Base-by-base conservation (phyloP, 305 asterid species). In the Salvia sclarea region DNA sequence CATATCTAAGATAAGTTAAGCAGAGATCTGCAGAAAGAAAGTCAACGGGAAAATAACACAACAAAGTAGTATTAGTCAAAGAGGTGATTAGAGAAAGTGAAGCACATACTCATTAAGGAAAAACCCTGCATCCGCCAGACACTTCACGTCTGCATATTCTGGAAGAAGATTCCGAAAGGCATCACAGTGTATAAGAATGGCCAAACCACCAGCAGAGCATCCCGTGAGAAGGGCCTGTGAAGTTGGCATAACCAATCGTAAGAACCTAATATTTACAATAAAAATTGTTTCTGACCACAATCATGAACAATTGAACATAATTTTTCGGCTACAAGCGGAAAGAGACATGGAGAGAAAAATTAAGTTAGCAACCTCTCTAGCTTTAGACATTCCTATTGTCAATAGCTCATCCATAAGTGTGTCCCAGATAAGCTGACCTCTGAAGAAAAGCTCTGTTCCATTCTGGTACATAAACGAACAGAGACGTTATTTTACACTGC, bases 121-220 rank as follows among this genome's bases (percentile, higher is more conserved):
- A 77, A 92, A 86, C 63, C 95, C 91, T 76, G 91, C 98, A 88
- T 92, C 98, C 16, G 90, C 90, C 71, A 92, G 92, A 73, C 98
- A 92, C 79, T 92, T 90, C 81, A 85, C 96, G 66, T 72, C 78
- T 64, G 88, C 83, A 73, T 76, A 81, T 78, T 74, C 86, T 4
- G 95, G 87, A 75, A 92, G 84, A 80, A 82, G 83, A 37, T 72
- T 79, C 35, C 82, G 88, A 64, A 86, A 92, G 59, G 54, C 70
- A 80, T 92, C 98, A 63, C 97, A 92, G 75, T 92, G 97, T 70
- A 92, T 71, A 64, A 92, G 95, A 61, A 89, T 85, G 71, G 97
- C 95, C 84, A 92, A 76, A 74, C 93, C 98, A 76, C 98, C 98
- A 80, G 98, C 97, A 43, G 98, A 92, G 83, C 98, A 92, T 69